Evolutionary conservation across 805 yeast species (phyloP), one percentile per base, ranked within the genome.

Genomic region (Metschnikowia borealis): DNA sequence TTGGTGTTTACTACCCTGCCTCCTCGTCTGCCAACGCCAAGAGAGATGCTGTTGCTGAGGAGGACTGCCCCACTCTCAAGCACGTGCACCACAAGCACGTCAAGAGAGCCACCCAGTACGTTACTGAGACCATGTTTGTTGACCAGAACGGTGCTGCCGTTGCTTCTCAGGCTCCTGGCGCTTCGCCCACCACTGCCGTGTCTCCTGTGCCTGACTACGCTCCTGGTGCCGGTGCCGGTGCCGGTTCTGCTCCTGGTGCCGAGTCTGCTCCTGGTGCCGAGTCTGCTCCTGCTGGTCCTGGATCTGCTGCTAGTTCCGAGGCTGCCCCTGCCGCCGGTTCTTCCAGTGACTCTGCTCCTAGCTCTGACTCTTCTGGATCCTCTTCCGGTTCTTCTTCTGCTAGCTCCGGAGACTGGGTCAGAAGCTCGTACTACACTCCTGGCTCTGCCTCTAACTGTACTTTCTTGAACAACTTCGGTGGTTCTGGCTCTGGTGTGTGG

Each of bases 391-490:
- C 53, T 21, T 37, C 55, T 17, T 18, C 54, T 32, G 56, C 58
- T 31, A 17, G 53, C 29, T 50, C 59, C 15, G 62, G 60, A 6
- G 60, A 53, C 56, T 92, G 97, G 96, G 62, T 71, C 41, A 85
- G 96, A 80, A 69, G 69, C 50, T 81, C 96, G 13, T 92, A 79
- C 78, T 68, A 71, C 58, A 71, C 77, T 18, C 83, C 91, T 54
- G 91, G 91, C 55, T 71, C 84, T 39, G 71, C 90, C 47, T 73
- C 78, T 62, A 90, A 90, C 69, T 73, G 82, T 57, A 83, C 83
- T 38, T 91, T 94, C 82, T 74, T 91, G 74, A 92, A 92, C 84
- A 81, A 87, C 70, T 73, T 75, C 63, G 99, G 99, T 71, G 96
- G 95, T 59, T 74, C 84, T 39, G 90, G 89, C 47, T 89, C 96